These are phyloP conservation scores for Coleophoma eucalyptorum DNA, from an alignment of 2,329 filamentous ascomycete species.

Conservation along the genomic window DNA sequence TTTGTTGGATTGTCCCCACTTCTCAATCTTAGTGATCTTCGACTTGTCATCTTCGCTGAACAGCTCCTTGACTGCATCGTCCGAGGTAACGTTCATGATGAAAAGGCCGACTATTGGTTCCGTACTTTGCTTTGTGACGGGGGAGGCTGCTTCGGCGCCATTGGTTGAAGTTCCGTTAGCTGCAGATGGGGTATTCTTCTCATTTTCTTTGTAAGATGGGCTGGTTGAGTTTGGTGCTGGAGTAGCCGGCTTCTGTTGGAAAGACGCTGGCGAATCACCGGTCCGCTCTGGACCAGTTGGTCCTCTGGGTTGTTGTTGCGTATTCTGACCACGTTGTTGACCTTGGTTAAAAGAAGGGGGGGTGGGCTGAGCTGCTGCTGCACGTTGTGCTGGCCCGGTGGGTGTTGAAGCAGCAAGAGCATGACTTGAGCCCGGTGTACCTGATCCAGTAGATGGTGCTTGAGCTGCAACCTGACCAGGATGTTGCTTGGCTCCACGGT, in stretches of 20 bases:
- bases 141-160: constrained; percentile 48
- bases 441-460: constrained; percentile 28
- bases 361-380: constrained; percentile 18
- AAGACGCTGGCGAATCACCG: constrained; percentile 25
- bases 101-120: constrained; percentile 82
- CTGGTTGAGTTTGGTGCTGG: constrained; percentile 34
- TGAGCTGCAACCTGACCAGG: constrained; percentile 32
- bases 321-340: constrained; percentile 21
- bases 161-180: constrained; percentile 49
- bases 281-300: constrained; percentile 24
- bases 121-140: constrained; percentile 55
- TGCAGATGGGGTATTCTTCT: constrained; percentile 42
- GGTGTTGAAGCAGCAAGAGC: constrained; percentile 27
- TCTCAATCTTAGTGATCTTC: constrained; percentile 77
- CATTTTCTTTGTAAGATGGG: constrained; percentile 49
- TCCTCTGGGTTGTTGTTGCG: constrained; percentile 22
- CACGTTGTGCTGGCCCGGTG: constrained; percentile 24
- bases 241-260: constrained; percentile 39
- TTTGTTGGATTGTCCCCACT: constrained; percentile 75
- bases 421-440: constrained; percentile 27
- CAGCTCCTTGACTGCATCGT: constrained; percentile 77
- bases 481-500: constrained; percentile 80
- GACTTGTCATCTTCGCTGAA: constrained; percentile 79
- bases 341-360: constrained; percentile 20
- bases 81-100: constrained; percentile 78